Percentiles rank a stretch among this genome's conserved stretches.
phyloP scores from a whole-genome alignment of 106 monocot genomes.

The Dioscorea alata region DNA sequence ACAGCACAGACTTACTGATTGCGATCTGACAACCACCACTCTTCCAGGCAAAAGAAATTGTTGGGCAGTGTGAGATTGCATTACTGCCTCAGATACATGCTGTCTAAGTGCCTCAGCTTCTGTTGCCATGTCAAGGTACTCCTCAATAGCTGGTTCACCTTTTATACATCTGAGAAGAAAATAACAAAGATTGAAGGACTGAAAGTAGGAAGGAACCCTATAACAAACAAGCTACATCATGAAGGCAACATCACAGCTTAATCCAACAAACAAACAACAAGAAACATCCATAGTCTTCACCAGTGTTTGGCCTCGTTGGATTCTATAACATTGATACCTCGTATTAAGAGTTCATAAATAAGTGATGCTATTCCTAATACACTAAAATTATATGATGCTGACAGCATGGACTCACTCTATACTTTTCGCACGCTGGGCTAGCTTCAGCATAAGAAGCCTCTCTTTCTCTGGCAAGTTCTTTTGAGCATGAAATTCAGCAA shows the following conservation, averaged over 20 bases:
- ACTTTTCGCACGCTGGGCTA: constrained; percentile 47
- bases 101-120: constrained; percentile 59
- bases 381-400: background rate
- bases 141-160: constrained; percentile 93
- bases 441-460: constrained; percentile 53
- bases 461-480: constrained; percentile 89
- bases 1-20: constrained; percentile 33
- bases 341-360: no score
- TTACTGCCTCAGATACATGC: constrained; percentile 54
- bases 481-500: constrained; percentile 94
- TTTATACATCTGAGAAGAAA: constrained; percentile 72
- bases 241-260: no score
- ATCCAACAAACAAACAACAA: no score
- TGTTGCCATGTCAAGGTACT: constrained; percentile 66
- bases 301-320: no score
- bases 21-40: constrained; percentile 73
- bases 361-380: no score
- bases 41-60: constrained; percentile 82
- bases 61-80: constrained; percentile 56
- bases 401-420: constrained; percentile 52
- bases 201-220: no score
- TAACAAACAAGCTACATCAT: no score
- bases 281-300: no score
- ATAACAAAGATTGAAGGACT: background rate
- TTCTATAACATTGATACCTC: no score